Percentiles rank a stretch among this genome's conserved stretches.
These are phyloP conservation scores for Backusella australiensis DNA, from an alignment of 192 early-diverging fungal species.

Conservation along the genomic window DNA sequence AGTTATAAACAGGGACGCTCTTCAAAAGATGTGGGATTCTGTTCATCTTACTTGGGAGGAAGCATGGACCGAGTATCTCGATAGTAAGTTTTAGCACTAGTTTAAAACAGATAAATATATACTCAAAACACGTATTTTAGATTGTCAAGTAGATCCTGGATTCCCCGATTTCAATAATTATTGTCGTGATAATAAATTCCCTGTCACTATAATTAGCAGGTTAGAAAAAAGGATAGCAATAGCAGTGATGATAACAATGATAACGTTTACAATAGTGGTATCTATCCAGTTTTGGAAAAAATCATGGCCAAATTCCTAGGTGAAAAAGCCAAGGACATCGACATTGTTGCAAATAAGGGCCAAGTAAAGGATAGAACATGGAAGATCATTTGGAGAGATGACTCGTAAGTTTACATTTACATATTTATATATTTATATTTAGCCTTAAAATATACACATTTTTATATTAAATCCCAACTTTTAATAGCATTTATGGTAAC, in stretches of 20 bases:
- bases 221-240: not conserved
- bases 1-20: conserved; percentile 18
- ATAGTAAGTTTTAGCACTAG: conserved; percentile 12
- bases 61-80: conserved; percentile 35
- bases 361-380: conserved; percentile 45
- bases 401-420: conserved; percentile 34
- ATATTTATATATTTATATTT: not conserved
- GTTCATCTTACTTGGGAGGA: conserved; percentile 38
- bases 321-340: conserved; percentile 44
- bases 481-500: conserved; percentile 51
- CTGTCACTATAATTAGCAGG: conserved; percentile 65
- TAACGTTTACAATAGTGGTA: conserved; percentile 45
- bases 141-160: conserved; percentile 60
- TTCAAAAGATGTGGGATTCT: conserved; percentile 38
- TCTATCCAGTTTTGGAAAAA: conserved; percentile 46
- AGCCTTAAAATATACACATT: not conserved
- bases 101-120: not conserved
- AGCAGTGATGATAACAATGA: not conserved
- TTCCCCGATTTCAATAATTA: conserved; percentile 58
- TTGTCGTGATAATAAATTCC: conserved; percentile 44
- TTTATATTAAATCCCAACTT: conserved; percentile 5
- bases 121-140: conserved; percentile 15
- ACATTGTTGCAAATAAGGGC: conserved; percentile 62
- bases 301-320: conserved; percentile 53
- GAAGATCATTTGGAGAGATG: conserved; percentile 63